These are phyloP conservation scores for Lagerstroemia speciosa DNA, from an alignment of 345 rosid genomes.

Conservation along the genomic window DNA sequence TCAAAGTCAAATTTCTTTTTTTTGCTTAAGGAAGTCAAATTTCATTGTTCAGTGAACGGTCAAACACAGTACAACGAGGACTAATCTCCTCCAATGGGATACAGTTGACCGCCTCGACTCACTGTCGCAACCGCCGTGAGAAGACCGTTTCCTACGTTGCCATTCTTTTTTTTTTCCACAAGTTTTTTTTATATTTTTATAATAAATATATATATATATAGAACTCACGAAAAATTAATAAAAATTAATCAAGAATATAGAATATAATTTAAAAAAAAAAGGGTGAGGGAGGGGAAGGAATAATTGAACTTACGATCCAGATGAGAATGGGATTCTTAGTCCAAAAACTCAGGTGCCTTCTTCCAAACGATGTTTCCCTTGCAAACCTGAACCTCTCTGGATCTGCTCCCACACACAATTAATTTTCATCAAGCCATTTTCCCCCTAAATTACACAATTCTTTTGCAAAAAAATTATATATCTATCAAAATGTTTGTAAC, in stretches of 20 bases:
- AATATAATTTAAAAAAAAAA: neutral
- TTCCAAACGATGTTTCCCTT: constrained; percentile 91
- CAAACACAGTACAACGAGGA: neutral
- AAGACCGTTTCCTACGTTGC: neutral
- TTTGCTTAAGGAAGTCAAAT: too few species aligned
- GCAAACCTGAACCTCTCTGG: constrained; percentile 93
- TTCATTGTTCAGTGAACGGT: neutral
- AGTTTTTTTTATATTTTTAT: too few species aligned
- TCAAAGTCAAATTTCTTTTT: too few species aligned
- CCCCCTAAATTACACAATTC: too few species aligned
- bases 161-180: neutral
- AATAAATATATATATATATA: too few species aligned
- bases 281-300: neutral
- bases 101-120: neutral
- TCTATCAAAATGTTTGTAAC: too few species aligned
- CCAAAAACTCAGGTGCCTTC: constrained; percentile 72
- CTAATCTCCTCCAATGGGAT: neutral
- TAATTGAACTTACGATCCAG: constrained; percentile 35
- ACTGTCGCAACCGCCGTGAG: neutral
- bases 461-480: too few species aligned
- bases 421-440: too few species aligned
- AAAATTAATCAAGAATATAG: too few species aligned
- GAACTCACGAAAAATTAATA: too few species aligned
- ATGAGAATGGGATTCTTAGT: constrained; percentile 39
- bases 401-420: constrained; percentile 27